Base-by-base conservation (phyloP, 306 rosid species). In the Rosa persica region DNA sequence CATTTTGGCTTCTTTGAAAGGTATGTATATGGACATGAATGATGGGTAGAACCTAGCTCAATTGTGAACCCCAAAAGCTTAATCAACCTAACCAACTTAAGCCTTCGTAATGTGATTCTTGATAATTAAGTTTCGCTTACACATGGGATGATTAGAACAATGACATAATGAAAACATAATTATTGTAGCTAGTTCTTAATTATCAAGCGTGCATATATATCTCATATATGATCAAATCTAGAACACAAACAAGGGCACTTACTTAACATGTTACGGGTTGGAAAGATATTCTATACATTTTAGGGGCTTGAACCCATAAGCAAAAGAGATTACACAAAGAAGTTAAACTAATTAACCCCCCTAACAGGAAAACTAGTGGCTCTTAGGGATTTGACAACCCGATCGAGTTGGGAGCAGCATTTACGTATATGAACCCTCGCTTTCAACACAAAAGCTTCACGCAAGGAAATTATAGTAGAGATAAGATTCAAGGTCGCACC, bases 401-500 rank as follows among this genome's bases (percentile, higher is more conserved):
- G 74, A 61, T 30, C 36, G 36, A 65, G 70, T 65, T 65, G 12
- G 67, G 67, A 58, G 19, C 17, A 12, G 67, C 67, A 25, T 61
- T 60, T 25, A 61, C 20, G 60, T n/a, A 20, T 16, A 51, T 22
- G 61, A 36, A 75, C 46, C 51, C 61, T 84, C 86, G 74, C 52
- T 85, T 85, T 88, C 82, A 76, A 39, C 71, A 70, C 80, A 81
- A 81, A 68, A 38, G 81, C 91, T 87, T 85, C 89, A 84, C 92
- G 91, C 86, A 89, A 88, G 76, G 61, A 74, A 75, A 55, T 23
- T 40, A n/a, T 57, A 13, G 54, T 8, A 8, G 40, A 57, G 40
- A 74, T 38, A 62, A 74, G 78, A 74, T 17, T 47, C 36, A 57
- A 15, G 16, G 27, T 39, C 61, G 78, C 55, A 55, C 36, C 23